Base-by-base conservation (phyloP, 2,329 filamentous ascomycete genomes). In the Aspergillus japonicus region DNA sequence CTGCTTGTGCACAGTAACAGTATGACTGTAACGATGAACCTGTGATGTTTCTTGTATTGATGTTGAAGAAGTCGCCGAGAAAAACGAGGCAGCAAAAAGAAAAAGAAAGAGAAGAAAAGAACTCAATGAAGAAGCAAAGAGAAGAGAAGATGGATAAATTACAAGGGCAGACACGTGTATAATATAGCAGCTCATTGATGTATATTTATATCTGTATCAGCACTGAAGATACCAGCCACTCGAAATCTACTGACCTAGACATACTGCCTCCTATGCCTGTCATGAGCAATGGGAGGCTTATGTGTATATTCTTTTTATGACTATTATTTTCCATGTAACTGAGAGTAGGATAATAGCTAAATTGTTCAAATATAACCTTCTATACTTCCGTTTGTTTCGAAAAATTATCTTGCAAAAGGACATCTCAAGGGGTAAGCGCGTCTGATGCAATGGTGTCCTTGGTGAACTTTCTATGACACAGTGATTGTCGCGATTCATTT, bases 1-100 rank as follows among this genome's bases (percentile, higher is more conserved):
- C 73, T 96, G 68, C 78, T 96, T 73, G 89, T 96, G 44, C 84
- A 96, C 75, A 92, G 89, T 75, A 96, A 96, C 75, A 92, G 88
- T 69, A 92, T 96, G 89, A 96, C 91, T 16, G 91, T 96, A 50
- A 96, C 77, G 56, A 77, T 78, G 72, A 78, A 78, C 59, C 62
- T 78, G 33, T 79, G 66, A 73, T 47, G 12, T 6, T 44, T 44
- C 16, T 19, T 16, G 39, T 44, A 16, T 44, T 7, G 39, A n/a
- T 7, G 39, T 10, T 16, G 39, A 19, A 44, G 23, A 19, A 33
- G 16, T 8, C n/a, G 39, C 33, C 7, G 16, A 12, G 16, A 19
- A 16, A 19, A 19, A 10, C 1, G 1, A 44, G 39, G 19, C 11
- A 35, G 33, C 14, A 16, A 35, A 33, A 16, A 44, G 5, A 44